A percentile compares a stretch with the other conserved stretches of the same genome.
Evolutionary conservation across 208 protist species (phyloP).

Genomic region (Wallacemonas sp.): DNA sequence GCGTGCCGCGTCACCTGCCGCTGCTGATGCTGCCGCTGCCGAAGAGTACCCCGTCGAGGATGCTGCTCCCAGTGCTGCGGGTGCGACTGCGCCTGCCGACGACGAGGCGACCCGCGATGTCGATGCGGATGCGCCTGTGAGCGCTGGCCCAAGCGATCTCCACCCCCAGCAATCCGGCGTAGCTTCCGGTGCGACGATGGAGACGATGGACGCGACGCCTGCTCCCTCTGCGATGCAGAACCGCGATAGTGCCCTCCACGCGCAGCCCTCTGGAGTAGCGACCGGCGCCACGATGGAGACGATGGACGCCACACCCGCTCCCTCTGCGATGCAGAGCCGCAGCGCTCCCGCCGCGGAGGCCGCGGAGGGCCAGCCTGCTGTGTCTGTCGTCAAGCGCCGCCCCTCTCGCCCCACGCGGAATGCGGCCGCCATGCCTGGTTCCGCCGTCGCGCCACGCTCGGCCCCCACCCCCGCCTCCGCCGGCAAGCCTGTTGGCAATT

Average conservation of each 20-base stretch:
- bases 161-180: not conserved
- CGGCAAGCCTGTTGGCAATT: conserved; percentile 15
- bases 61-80: not conserved
- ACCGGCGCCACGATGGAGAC: conserved; percentile 13
- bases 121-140: too few species aligned
- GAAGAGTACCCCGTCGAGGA: conserved; percentile 5
- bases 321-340: not conserved
- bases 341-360: not conserved
- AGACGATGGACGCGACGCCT: conserved; percentile 8
- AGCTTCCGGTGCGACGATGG: not conserved
- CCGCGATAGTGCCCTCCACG: not conserved
- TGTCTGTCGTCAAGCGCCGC: conserved; percentile 10
- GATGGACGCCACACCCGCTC: not conserved
- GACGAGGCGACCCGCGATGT: not conserved
- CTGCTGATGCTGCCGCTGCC: not conserved
- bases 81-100: not conserved
- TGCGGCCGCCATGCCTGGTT: not conserved
- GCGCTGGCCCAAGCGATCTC: not conserved
- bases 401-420: not conserved
- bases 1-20: not conserved
- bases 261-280: not conserved
- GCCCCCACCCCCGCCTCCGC: not conserved
- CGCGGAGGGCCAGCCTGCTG: not conserved
- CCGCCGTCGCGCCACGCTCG: conserved; percentile 7
- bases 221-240: not conserved